Base-by-base conservation (phyloP, 2,329 filamentous ascomycete genomes). In the Penicillium sp. region DNA sequence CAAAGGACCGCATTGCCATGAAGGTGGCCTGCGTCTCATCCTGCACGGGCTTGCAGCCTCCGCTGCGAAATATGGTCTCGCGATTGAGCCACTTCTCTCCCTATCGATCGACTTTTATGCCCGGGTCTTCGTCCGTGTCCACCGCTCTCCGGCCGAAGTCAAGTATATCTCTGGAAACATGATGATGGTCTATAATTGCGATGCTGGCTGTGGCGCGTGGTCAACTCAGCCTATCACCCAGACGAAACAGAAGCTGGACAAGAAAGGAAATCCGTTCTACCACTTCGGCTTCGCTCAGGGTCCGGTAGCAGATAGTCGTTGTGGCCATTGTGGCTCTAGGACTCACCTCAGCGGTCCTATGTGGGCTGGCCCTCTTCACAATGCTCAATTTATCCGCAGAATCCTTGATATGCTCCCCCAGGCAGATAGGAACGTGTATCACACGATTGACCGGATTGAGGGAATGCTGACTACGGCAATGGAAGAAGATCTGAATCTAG, bases 61-160 rank as follows among this genome's bases (percentile, higher is more conserved):
- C 1, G 93, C 88, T 3, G 87, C 85, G 15, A 84, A 84, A 54
- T 94, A 97, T 59, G 91, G 93, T 1, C 74, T 96, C 37, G 77
- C 87, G 0, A 88, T 97, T 51, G 90, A 97, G 68, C 93, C 93
- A 0, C 77, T 96, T 4, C 78, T 98, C 10, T 95, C 88, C 6
- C 78, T 98, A 1, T 96, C 88, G 2, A 95, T 97, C 54, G 93
- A 98, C 69, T 98, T 94, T 68, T 98, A 98, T 65, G 83, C 84
- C 17, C 82, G 94, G 40, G 77, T 96, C 2, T 98, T 97, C 64
- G 84, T 98, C 40, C 82, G 85, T 19, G 79, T 98, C 33, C 78
- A 80, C 52, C 87, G 82, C 58, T 88, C 87, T 4, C 87, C 89
- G 0, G 84, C 84, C 3, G 84, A 88, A 48, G 90, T 96, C 64